Base-by-base conservation (phyloP, 306 rosid species). In the Crataegus laevigata region DNA sequence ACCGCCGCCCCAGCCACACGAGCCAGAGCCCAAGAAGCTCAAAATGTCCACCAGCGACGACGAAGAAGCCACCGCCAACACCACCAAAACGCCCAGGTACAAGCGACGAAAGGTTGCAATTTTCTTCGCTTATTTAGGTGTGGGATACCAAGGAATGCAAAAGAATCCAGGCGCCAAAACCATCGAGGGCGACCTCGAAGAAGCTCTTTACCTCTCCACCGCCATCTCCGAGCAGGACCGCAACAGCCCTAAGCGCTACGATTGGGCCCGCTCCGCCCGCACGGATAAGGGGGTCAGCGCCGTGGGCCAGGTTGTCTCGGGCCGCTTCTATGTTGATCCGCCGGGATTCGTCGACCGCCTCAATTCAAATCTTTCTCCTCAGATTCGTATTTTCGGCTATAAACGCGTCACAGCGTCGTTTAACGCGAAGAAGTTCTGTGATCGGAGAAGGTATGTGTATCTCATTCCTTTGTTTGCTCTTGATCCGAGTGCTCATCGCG, bases 201-300 rank as follows among this genome's bases (percentile, higher is more conserved):
- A 94, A 78, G 96, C 91, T 52, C 87, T 94, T 26, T 91, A 80
- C 82, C 77, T 51, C 40, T 79, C 98, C 77, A 92, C 92, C 43
- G 96, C 89, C 30, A 94, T 91, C 6, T 91, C 98, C 54, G 97
- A 94, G 42, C 94, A 88, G 17, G 97, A 90, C 75, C 96, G 93
- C 4, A 89, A 88, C 75, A 70, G 43, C 60, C 85, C 96, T 22
- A 85, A 87, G 72, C 88, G 94, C 14, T 91, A 90, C 65, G 97
- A 94, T 47, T 94, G 96, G 96, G 91, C 98, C 65, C 96, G 97
- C 51, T 94, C 97, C 2, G 93, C 98, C 65, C 90, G 97, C 55
- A 94, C 97, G 4, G 98, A 94, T 73, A 91, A 94, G 87, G 98
- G 98, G 43, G 98, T 94, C 63, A 90, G 94, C 88, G 98, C 98